Evolutionary conservation across 148 eudicot genomes (phyloP), one percentile per base, ranked within the genome.

Genomic region (Euryodendron excelsum): DNA sequence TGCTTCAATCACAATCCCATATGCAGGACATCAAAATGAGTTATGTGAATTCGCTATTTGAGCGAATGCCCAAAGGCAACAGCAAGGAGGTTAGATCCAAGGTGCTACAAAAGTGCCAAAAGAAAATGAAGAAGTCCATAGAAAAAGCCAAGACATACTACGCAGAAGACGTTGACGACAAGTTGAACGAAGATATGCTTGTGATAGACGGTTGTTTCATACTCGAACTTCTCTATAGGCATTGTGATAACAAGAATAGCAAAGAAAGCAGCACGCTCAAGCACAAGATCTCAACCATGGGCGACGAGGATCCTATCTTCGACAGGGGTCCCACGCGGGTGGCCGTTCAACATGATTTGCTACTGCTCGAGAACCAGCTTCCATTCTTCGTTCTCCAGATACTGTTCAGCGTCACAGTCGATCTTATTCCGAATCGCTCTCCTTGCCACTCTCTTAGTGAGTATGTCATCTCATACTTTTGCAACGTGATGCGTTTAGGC

Each of bases 11-110:
- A 17, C 69, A 15, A 4, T n/a, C n/a, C n/a, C n/a, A n/a, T n/a
- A 76, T 83, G 76, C 84, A 86, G 60, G 73, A 79, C 47, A 72
- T 71, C 17, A 83, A 86, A 34, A 9, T 73, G 34, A 64, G 82
- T 59, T 86, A 83, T 41, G 37, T 79, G 34, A 75, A 65, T 30
- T 44, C 34, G 61, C 79, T 81, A 20, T 18, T 83, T 5, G 0
- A 3, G 17, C 41, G 69, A 31, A 0, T n/a, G n/a, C n/a, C n/a
- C n/a, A n/a, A n/a, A n/a, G n/a, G 23, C 21, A 9, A 41, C 44
- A 5, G 20, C 1, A 44, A 17, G 21, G 8, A n/a, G 5, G 25
- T 8, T 1, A 33, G 8, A 64, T 21, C 41, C 69, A 31, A 33
- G n/a, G 0, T 18, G 21, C 0, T 34, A 5, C 23, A 18, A 5